Evolutionary conservation across 1,284 basidiomycete genomes (phyloP), one percentile per base, ranked within the genome.

Genomic region (Inonotus hispidus): DNA sequence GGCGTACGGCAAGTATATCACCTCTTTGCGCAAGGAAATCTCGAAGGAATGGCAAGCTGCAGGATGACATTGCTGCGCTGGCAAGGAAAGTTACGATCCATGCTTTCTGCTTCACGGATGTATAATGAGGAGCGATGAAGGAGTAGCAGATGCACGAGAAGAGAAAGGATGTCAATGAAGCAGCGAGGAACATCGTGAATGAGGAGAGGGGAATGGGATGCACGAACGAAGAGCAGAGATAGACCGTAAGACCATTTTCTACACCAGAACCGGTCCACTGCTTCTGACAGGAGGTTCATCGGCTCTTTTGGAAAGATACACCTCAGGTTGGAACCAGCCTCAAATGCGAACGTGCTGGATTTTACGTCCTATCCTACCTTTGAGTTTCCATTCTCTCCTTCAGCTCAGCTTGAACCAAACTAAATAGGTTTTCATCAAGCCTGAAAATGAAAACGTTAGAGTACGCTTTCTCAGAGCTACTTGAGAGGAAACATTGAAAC

Each of bases 71-170:
- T 7, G 19, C 8, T 13, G 27, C 37, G 37, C 58, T 53, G 13
- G 58, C 23, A 16, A 45, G 21, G 39, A 60, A 60, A 25, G 50
- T 60, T 53, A 54, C 41, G 23, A 60, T 53, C 58, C 58, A 60
- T 25, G 58, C 23, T n/a, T 55, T 53, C 32, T 47, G 58, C 19
- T 54, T 60, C 47, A 11, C 21, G 21, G 21, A n/a, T 1, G 19
- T 16, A 25, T 29, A 56, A 8, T 14, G 54, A 43, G 54, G 54
- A 14, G 54, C 13, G 2, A 56, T 43, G 23, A 41, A 43, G 1
- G 23, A 23, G 5, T 56, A 56, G 13, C 37, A 56, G n/a, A 43
- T 5, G 39, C 54, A 56, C 7, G 54, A 56, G n/a, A 23, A 23
- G 38, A 41, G 38, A n/a, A 41, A 11, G 16, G 54, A 41, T 14